Evolutionary conservation across 257 asterid genomes (phyloP).

Genomic region (Capsicum chinense): DNA sequence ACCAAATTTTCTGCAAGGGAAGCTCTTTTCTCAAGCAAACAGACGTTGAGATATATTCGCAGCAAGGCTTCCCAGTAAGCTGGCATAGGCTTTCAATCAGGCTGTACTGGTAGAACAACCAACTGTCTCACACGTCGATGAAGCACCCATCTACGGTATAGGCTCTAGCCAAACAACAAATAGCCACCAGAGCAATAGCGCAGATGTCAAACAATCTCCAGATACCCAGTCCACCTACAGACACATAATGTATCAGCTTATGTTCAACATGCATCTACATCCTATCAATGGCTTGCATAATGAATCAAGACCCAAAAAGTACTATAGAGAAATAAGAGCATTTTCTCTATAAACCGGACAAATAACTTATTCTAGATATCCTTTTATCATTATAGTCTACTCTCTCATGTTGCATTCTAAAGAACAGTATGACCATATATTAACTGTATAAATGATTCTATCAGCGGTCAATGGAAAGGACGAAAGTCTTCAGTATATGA

Average conservation of each 20-base stretch:
- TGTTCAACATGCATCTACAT: neutral
- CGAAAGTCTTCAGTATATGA: neutral
- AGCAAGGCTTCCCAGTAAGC: neutral
- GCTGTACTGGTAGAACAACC: slow-evolving; percentile 33
- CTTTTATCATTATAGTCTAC: neutral
- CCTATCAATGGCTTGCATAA: neutral
- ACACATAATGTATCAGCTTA: neutral
- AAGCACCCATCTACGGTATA: slow-evolving; percentile 47
- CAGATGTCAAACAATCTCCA: slow-evolving; percentile 50
- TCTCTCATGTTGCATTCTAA: slow-evolving; percentile 13
- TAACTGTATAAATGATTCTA: neutral
- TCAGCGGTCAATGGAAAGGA: neutral
- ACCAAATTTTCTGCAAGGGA: neutral
- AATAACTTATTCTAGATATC: neutral
- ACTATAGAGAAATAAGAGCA: neutral
- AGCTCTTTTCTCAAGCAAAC: neutral
- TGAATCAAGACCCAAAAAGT: neutral
- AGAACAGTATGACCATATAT: neutral
- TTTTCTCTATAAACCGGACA: neutral
- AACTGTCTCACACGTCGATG: slow-evolving; percentile 46
- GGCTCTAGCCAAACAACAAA: slow-evolving; percentile 37
- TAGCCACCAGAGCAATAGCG: slow-evolving; percentile 41
- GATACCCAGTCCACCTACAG: slow-evolving; percentile 60
- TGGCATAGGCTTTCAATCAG: neutral
- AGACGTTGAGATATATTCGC: slow-evolving; percentile 10